Conservation (phyloP, 2,329 filamentous ascomycete species). For the Calonectria pauciramosa region DNA sequence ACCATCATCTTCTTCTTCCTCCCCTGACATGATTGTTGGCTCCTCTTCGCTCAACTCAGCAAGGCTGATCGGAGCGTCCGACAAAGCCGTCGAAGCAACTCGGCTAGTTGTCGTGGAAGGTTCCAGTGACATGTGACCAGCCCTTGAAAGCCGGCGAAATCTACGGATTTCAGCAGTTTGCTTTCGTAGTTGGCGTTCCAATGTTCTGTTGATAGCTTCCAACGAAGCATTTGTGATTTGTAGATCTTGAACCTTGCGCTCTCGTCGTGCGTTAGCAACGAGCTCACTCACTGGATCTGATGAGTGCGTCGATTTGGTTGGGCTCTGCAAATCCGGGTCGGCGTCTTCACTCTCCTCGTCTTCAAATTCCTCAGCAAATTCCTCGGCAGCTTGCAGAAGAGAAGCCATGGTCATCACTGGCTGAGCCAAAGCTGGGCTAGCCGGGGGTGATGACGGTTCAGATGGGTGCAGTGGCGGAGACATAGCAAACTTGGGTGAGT, state of each 20-base stretch:
- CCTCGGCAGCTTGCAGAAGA: conserved; percentile 69
- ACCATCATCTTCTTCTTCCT: conserved; percentile 58
- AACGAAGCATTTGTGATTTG: conserved; percentile 97
- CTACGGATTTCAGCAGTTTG: conserved; percentile 90
- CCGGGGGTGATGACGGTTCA: conserved; percentile 54
- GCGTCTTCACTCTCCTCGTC: conserved; percentile 52
- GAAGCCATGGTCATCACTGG: conserved; percentile 66
- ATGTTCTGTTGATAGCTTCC: conserved; percentile 91
- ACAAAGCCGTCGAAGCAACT: conserved; percentile 59
- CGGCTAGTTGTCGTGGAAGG: conserved; percentile 62
- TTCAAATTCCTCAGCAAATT: conserved; percentile 56
- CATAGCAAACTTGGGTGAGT: conserved; percentile 52
- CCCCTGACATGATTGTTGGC: conserved; percentile 53
- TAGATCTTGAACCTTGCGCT: conserved; percentile 94
- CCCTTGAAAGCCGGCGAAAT: conserved; percentile 86
- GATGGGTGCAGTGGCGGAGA: conserved; percentile 48
- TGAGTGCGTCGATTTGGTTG: conserved; percentile 68
- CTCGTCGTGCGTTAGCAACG: conserved; percentile 88
- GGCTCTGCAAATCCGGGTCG: conserved; percentile 63
- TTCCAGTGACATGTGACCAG: conserved; percentile 77
- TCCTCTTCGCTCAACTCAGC: conserved; percentile 64
- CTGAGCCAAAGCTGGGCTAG: conserved; percentile 48
- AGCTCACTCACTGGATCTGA: conserved; percentile 78
- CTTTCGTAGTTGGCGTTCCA: conserved; percentile 92
- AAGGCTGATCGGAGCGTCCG: conserved; percentile 58